Conservation (phyloP, 2,329 filamentous ascomycete genomes). For the Hirsutella minnesotensis region DNA sequence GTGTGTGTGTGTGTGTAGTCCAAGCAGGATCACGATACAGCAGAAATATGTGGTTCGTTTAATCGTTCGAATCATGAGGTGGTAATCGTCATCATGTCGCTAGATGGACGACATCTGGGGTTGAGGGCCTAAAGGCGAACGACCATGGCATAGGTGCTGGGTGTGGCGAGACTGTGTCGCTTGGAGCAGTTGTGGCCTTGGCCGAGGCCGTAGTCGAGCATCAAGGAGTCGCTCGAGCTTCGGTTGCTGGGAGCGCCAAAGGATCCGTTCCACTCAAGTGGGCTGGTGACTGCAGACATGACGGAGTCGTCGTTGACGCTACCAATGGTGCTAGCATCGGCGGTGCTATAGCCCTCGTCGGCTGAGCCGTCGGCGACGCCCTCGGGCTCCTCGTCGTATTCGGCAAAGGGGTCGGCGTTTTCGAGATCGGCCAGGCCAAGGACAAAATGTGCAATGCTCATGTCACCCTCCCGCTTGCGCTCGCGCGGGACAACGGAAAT, state of each 20-base stretch:
- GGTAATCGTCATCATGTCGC: neutral
- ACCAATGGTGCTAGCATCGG: neutral
- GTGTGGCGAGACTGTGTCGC: neutral
- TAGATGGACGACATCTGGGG: neutral
- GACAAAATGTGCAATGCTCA: slow-evolving; percentile 17
- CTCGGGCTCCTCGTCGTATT: slow-evolving; percentile 27
- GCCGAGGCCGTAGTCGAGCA: too few species aligned
- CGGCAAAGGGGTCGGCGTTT: slow-evolving; percentile 19
- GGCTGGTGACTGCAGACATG: neutral
- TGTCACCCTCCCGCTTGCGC: slow-evolving; percentile 9
- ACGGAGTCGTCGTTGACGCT: neutral
- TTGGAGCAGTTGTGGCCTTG: neutral
- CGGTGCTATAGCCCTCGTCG: slow-evolving; percentile 6
- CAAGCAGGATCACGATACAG: neutral
- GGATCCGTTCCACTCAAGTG: neutral
- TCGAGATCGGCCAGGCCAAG: slow-evolving; percentile 5
- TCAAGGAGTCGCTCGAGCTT: neutral
- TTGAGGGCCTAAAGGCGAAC: neutral
- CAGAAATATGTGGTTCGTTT: neutral
- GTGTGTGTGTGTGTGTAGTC: too few species aligned
- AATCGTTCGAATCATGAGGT: neutral
- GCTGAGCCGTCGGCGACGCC: slow-evolving; percentile 12
- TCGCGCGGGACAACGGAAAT: slow-evolving; percentile 9
- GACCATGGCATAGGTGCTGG: neutral
- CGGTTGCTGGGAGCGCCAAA: neutral